Conservation (phyloP, 768 basidiomycete genomes). For the Sporobolomyces pararoseus region DNA sequence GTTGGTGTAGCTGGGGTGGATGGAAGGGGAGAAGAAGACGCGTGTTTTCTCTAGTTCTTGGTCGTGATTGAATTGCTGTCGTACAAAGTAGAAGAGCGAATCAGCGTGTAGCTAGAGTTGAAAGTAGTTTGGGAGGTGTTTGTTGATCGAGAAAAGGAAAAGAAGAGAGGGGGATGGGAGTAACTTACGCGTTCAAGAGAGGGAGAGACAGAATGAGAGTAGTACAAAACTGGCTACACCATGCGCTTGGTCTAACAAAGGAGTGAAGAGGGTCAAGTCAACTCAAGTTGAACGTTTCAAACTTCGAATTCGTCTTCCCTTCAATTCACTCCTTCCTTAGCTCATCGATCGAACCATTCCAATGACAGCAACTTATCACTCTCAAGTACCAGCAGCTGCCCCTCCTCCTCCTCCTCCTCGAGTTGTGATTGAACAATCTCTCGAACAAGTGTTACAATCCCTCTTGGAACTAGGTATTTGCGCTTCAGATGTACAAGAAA, state of each 20-base stretch:
- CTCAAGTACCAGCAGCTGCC: not conserved
- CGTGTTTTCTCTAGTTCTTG: not conserved
- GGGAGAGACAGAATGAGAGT: not conserved
- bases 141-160: not conserved
- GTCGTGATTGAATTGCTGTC: not conserved
- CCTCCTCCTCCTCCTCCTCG: conserved; percentile 8
- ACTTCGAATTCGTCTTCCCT: no score
- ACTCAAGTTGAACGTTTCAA: no score
- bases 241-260: no score
- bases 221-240: no score
- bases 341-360: not conserved
- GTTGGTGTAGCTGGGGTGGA: not conserved
- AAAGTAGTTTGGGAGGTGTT: no score
- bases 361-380: not conserved
- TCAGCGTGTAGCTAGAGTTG: no score
- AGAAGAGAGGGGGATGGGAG: no score
- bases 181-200: not conserved
- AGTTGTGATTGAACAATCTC: conserved; percentile 24
- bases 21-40: no score
- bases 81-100: not conserved
- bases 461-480: conserved; percentile 43
- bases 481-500: conserved; percentile 37
- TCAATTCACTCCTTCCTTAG: not conserved
- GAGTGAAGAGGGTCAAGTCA: no score
- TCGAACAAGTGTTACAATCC: conserved; percentile 36